phyloP scores from a whole-genome alignment of 257 asterid genomes.

The Gentiana macrophylla region DNA sequence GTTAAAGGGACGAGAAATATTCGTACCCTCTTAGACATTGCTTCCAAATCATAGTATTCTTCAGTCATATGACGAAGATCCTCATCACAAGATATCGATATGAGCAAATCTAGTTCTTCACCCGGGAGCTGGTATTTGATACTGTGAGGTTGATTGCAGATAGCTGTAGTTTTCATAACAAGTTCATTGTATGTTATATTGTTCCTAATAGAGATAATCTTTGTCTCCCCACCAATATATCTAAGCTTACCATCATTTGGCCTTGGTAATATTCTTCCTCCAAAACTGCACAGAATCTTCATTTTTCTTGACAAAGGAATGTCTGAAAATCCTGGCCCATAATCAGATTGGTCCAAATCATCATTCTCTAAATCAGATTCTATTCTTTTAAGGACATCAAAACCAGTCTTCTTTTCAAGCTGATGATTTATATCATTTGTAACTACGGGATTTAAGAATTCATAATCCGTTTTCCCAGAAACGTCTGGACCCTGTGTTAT shows the following conservation, averaged over 20 bases:
- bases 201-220: slow-evolving; percentile 61
- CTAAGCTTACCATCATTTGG: slow-evolving; percentile 82
- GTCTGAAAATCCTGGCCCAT: slow-evolving; percentile 23
- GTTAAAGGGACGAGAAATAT: slow-evolving; percentile 49
- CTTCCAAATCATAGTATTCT: slow-evolving; percentile 66
- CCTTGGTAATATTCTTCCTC: slow-evolving; percentile 81
- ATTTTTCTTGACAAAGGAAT: slow-evolving; percentile 38
- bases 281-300: slow-evolving; percentile 80
- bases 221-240: slow-evolving; percentile 85
- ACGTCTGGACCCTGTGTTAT: slow-evolving; percentile 5
- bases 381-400: slow-evolving; percentile 21
- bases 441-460: not conserved
- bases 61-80: slow-evolving; percentile 91
- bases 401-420: slow-evolving; percentile 11
- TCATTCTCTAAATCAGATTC: slow-evolving; percentile 17
- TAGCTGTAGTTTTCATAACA: slow-evolving; percentile 40
- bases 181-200: slow-evolving; percentile 47
- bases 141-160: slow-evolving; percentile 52
- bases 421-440: slow-evolving; percentile 18
- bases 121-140: slow-evolving; percentile 92
- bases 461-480: too few species aligned
- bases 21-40: slow-evolving; percentile 55
- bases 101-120: slow-evolving; percentile 83
- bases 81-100: slow-evolving; percentile 77
- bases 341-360: slow-evolving; percentile 12